Percentiles rank a stretch among this genome's conserved stretches.
Conservation (phyloP, 2,329 filamentous ascomycete genomes). For the Colletotrichum zoysiae region DNA sequence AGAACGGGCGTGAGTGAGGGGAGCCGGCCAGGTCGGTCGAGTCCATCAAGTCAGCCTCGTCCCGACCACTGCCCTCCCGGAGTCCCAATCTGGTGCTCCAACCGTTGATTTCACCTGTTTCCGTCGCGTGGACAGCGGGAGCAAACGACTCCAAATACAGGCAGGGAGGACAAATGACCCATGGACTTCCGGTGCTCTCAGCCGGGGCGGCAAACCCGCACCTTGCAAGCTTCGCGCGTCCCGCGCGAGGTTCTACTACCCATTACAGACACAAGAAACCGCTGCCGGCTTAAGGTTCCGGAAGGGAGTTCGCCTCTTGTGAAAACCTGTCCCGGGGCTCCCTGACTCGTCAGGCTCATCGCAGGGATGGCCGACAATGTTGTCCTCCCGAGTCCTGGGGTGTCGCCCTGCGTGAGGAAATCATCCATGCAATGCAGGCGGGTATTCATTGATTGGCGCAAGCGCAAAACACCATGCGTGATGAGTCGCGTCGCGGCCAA, state of each 20-base stretch:
- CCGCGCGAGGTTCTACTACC: neutral
- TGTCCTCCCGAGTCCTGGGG: neutral
- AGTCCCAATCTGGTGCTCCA: neutral
- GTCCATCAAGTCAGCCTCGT: neutral
- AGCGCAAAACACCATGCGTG: neutral
- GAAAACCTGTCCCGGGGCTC: neutral
- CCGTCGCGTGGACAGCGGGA: neutral
- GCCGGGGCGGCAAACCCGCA: neutral
- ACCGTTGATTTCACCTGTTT: neutral
- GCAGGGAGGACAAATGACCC: neutral
- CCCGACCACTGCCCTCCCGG: neutral
- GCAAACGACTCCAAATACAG: slow-evolving; percentile 3
- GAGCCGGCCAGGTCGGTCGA: neutral
- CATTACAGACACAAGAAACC: neutral
- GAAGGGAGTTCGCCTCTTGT: slow-evolving; percentile 11
- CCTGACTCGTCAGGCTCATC: neutral
- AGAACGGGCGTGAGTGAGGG: neutral
- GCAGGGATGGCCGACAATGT: neutral
- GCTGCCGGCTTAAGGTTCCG: neutral
- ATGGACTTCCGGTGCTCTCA: neutral
- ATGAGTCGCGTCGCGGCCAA: neutral
- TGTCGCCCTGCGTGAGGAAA: neutral
- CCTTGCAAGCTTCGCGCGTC: neutral
- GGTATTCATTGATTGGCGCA: neutral
- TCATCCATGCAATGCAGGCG: neutral